Conservation (phyloP, 805 yeast species). For the Myxozyma geophila region DNA sequence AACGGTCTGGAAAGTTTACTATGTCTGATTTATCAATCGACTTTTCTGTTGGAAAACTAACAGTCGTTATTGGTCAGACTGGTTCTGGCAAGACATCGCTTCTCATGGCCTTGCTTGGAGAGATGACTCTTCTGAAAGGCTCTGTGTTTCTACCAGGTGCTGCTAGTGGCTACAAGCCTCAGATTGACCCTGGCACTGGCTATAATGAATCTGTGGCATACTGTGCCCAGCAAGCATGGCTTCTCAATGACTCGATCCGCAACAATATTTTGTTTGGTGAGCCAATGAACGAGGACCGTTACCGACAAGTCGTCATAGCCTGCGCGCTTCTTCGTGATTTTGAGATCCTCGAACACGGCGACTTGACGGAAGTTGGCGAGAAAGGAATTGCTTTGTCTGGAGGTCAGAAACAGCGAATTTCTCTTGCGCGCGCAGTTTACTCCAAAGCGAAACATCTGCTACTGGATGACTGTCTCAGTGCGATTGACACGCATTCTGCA, state of each 20-base stretch:
- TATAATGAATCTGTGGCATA: conserved; percentile 69
- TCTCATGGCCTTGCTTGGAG: conserved; percentile 81
- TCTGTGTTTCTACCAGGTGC: conserved; percentile 77
- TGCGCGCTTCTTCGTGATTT: conserved; percentile 89
- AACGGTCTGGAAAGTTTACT: conserved; percentile 58
- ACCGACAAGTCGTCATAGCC: conserved; percentile 77
- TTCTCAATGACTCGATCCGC: conserved; percentile 83
- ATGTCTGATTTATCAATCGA: conserved; percentile 67
- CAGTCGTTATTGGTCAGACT: conserved; percentile 84
- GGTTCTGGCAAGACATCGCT: conserved; percentile 89
- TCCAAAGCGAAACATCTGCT: conserved; percentile 79
- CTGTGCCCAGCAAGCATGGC: conserved; percentile 75
- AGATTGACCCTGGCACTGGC: conserved; percentile 74
- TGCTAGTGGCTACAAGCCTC: conserved; percentile 63
- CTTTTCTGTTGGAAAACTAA: conserved; percentile 70
- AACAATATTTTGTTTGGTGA: conserved; percentile 83
- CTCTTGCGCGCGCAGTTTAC: conserved; percentile 91
- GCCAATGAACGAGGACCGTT: conserved; percentile 76
- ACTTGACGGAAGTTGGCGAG: conserved; percentile 93
- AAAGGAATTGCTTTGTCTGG: conserved; percentile 96
- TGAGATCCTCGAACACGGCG: conserved; percentile 84
- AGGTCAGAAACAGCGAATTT: conserved; percentile 95
- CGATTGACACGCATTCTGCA: conserved; percentile 96
- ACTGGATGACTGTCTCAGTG: conserved; percentile 92
- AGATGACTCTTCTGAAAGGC: conserved; percentile 65